Evolutionary conservation across 305 asterid genomes (phyloP), one percentile per base, ranked within the genome.

Genomic region (Fraxinus angustifolia): DNA sequence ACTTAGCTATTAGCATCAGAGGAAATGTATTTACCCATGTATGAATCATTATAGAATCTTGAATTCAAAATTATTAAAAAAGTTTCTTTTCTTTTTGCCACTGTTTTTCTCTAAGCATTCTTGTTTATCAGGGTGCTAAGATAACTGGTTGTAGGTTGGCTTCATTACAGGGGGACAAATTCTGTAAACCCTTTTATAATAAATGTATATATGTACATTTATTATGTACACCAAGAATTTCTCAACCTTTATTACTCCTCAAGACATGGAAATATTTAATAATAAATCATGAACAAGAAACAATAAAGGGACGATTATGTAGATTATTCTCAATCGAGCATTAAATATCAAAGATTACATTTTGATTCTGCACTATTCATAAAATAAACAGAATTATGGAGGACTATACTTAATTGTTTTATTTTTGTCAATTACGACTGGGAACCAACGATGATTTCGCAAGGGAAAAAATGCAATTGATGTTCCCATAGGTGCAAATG

Each of bases 401-500:
- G 62, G 21, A 3, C 7, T 16, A 14, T n/a, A 48, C 58, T 10
- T 10, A 5, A 58, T 58, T 17, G 12, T 19, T 58, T 58, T 14
- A 53, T 53, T 17, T 58, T 58, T 4, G 30, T 60, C n/a, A 6
- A 60, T 17, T 60, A 60, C 70, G 3, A 60, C 30, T 1, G 12
- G 30, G 70, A 60, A 33, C 45, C 45, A 6, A 60, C 70, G 19
- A 60, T 10, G n/a, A 60, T 60, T 19, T 60, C 3, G 70, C 70
- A 21, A 60, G 14, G n/a, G 7, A 6, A 53, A 85, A 81, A 75
- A 30, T 38, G 42, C 60, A 31, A 33, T 33, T 33, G 36, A 33
- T 82, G 48, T 4, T 8, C 33, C 77, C 50, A 35, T 31, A 10
- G 60, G 68, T 50, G 65, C 53, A 75, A 78, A 36, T 81, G 65